Evolutionary conservation across 257 asterid species (phyloP).

Genomic region (Jacaranda mimosifolia): DNA sequence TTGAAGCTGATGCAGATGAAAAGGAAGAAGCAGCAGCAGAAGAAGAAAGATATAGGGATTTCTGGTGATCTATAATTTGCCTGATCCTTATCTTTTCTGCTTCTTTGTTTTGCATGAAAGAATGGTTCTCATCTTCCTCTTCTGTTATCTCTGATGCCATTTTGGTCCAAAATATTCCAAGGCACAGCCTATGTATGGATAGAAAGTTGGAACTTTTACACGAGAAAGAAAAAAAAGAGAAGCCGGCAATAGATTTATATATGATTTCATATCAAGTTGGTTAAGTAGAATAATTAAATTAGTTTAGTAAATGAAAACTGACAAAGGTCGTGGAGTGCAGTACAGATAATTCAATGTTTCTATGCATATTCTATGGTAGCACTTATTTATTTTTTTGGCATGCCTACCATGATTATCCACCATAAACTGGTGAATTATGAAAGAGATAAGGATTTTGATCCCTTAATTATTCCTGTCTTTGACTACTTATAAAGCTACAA

Average conservation of each 20-base stretch:
- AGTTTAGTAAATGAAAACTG: conserved; percentile 8
- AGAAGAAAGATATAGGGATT: conserved; percentile 55
- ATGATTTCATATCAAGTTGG: conserved; percentile 31
- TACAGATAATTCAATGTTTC: background rate
- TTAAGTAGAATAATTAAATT: background rate
- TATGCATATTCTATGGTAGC: background rate
- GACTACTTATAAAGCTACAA: conserved; percentile 18
- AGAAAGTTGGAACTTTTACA: background rate
- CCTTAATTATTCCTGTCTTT: conserved; percentile 9
- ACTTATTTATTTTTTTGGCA: conserved; percentile 10
- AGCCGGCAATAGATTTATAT: conserved; percentile 36
- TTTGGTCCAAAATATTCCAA: background rate
- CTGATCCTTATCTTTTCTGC: conserved; percentile 51
- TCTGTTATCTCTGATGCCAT: conserved; percentile 67
- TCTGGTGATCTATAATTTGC: conserved; percentile 63
- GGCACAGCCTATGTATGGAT: background rate
- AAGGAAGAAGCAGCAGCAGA: conserved; percentile 40
- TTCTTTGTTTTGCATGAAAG: conserved; percentile 43
- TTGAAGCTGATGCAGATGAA: conserved; percentile 44
- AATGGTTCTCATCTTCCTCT: conserved; percentile 41
- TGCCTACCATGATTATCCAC: conserved; percentile 27
- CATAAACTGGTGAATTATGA: conserved; percentile 21
- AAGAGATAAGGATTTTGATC: conserved; percentile 34
- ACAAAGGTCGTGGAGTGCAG: conserved; percentile 4
- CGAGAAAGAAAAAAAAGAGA: conserved; percentile 1